phyloP scores from a whole-genome alignment of 345 rosid genomes.

The Fremontodendron californicum region DNA sequence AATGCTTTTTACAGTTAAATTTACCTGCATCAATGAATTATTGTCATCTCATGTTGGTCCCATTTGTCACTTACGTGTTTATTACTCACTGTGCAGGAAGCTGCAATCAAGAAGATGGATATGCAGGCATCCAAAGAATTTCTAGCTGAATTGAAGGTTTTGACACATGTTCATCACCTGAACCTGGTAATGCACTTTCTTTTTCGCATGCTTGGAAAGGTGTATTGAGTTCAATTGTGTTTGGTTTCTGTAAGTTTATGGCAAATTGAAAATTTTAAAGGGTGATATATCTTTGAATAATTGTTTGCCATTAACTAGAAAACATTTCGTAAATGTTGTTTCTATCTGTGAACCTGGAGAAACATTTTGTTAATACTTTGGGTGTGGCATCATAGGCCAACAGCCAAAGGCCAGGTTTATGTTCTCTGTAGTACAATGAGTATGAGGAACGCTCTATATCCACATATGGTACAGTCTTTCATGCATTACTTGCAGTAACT shows the following conservation, averaged over 20 bases:
- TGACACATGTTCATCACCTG: conserved; percentile 89
- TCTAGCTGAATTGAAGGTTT: conserved; percentile 88
- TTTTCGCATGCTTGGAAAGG: not conserved
- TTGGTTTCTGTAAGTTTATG: not conserved
- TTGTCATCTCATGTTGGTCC: conserved; percentile 4
- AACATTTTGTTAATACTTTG: not conserved
- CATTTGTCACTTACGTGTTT: conserved; percentile 1
- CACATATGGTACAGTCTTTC: not conserved
- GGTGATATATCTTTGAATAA: not conserved
- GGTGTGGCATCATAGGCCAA: not conserved
- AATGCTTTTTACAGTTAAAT: not conserved
- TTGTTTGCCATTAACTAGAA: not conserved
- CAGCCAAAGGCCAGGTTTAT: not conserved
- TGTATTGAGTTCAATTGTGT: not conserved
- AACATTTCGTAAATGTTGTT: not conserved
- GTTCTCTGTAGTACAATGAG: not conserved
- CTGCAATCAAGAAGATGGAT: conserved; percentile 98
- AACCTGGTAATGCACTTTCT: conserved; percentile 63
- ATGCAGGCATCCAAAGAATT: conserved; percentile 94
- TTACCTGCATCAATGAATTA: not conserved
- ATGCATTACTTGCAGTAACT: not conserved
- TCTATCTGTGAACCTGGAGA: not conserved
- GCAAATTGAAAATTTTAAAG: not conserved
- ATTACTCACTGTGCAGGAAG: conserved; percentile 53
- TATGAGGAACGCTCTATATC: not conserved